Base-by-base conservation (phyloP, 257 asterid species). In the Gentiana straminea region DNA sequence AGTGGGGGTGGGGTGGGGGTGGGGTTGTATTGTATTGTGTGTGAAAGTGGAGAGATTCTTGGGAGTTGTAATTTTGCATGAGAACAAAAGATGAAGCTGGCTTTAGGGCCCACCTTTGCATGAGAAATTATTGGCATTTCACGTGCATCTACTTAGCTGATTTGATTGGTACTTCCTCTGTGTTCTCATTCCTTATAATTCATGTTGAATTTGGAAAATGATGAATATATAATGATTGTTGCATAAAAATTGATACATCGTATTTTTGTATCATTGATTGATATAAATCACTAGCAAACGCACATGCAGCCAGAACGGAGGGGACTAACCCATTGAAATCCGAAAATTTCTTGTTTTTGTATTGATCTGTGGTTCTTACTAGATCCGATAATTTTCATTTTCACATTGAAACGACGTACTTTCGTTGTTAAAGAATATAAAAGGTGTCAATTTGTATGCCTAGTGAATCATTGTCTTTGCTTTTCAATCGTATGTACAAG, bases 111-210 rank as follows among this genome's bases (percentile, higher is more conserved):
- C 93, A 84, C 97, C 24, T 51, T 76, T 86, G 90, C 95, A 86
- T 89, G 94, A 81, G 75, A 86, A 89, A 89, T 89, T 68, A 86
- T 89, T 89, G 94, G 84, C 60, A 75, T 68, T 81, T 89, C 97
- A 89, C 93, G 93, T 86, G 95, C 77, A 77, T 38, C 64, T 62
- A 67, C 63, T 64, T 57, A 46, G 57, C 24, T 24, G 24, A 24
- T 24, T 24, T 24, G 52, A 60, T 13, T 60, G 58, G 32, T 51
- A 47, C n/a, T 3, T 47, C 50, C 8, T 41, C 37, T 39, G 49
- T 50, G 47, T 51, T 46, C 37, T 37, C 3, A 35, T 60, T 36
- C 1, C 1, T 3, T 33, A 24, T 24, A 24, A 24, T 24, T 24
- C 24, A 24, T 24, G 24, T 0, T 24, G 24, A 24, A 24, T 24